Percentiles rank a stretch among this genome's conserved stretches.
Conservation (phyloP, 257 asterid genomes). For the Vinca minor region DNA sequence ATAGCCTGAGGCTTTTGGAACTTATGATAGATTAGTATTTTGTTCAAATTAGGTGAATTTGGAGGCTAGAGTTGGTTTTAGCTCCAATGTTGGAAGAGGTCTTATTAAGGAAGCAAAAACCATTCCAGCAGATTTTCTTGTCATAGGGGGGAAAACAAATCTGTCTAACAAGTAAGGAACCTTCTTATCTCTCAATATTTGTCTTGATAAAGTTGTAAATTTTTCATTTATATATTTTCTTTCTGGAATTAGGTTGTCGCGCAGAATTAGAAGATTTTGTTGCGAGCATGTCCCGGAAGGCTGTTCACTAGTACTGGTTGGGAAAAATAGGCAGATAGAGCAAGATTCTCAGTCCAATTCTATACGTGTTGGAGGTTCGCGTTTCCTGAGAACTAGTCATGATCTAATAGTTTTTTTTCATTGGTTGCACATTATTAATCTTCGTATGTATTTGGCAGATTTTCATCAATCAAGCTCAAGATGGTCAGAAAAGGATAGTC, state of each 20-base stretch:
- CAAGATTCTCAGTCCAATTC: conserved; percentile 25
- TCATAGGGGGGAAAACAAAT: conserved; percentile 40
- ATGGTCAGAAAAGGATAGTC: conserved; percentile 40
- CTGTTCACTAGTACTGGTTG: conserved; percentile 53
- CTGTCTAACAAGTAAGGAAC: conserved; percentile 39
- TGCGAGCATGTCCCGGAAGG: conserved; percentile 46
- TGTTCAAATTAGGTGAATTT: conserved; percentile 41
- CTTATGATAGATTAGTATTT: neutral
- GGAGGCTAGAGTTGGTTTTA: conserved; percentile 68
- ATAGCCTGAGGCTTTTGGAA: neutral
- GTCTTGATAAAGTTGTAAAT: neutral
- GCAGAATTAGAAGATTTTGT: conserved; percentile 38
- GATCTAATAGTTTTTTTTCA: neutral
- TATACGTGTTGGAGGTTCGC: conserved; percentile 26
- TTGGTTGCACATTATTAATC: neutral
- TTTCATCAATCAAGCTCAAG: conserved; percentile 25
- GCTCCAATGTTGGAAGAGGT: conserved; percentile 47
- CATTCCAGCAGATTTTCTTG: conserved; percentile 51
- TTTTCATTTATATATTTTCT: neutral
- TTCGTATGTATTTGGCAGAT: conserved; percentile 28
- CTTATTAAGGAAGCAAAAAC: conserved; percentile 47
- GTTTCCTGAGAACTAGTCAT: neutral
- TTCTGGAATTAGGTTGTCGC: conserved; percentile 30
- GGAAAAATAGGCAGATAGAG: conserved; percentile 14
- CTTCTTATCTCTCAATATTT: conserved; percentile 11